phyloP scores from a whole-genome alignment of 495 filamentous ascomycete genomes.

The Filosporella fistucella region DNA sequence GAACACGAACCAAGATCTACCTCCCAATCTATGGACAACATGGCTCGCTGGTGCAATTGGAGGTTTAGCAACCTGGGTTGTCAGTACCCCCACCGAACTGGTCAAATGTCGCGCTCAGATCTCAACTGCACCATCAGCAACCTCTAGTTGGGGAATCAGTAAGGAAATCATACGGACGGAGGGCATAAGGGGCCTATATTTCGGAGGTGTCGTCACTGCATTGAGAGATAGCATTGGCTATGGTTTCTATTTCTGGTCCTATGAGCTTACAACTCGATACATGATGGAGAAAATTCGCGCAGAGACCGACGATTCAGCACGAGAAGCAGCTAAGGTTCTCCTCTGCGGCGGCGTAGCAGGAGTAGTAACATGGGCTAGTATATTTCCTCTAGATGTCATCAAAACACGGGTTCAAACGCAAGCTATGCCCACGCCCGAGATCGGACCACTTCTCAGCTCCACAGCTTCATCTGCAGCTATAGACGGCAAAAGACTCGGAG shows the following conservation, averaged over 20 bases:
- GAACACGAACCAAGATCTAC: slow-evolving; percentile 18
- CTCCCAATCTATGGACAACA: slow-evolving; percentile 44
- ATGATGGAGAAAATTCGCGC: slow-evolving; percentile 29
- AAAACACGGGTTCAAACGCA: slow-evolving; percentile 85
- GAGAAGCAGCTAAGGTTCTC: slow-evolving; percentile 59
- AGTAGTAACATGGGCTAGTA: slow-evolving; percentile 75
- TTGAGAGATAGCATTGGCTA: slow-evolving; percentile 81
- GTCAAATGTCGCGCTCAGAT: slow-evolving; percentile 83
- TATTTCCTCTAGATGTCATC: slow-evolving; percentile 85
- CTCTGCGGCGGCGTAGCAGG: slow-evolving; percentile 84
- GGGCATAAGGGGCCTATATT: slow-evolving; percentile 69
- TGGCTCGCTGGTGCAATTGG: slow-evolving; percentile 74
- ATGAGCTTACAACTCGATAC: slow-evolving; percentile 63
- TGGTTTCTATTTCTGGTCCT: slow-evolving; percentile 91
- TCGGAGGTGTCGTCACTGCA: slow-evolving; percentile 73
- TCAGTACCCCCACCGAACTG: slow-evolving; percentile 81
- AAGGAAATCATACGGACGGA: slow-evolving; percentile 53
- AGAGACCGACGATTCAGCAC: slow-evolving; percentile 27
- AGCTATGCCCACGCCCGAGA: slow-evolving; percentile 7
- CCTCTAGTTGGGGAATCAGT: slow-evolving; percentile 57
- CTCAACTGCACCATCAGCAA: slow-evolving; percentile 17
- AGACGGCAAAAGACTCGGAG: slow-evolving; percentile 36
- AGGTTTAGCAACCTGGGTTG: slow-evolving; percentile 74
- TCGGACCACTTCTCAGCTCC: slow-evolving; percentile 28
- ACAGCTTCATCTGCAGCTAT: slow-evolving; percentile 16